Conservation (phyloP, 2,329 filamentous ascomycete genomes). For the Rhexocercosporidium sp. region DNA sequence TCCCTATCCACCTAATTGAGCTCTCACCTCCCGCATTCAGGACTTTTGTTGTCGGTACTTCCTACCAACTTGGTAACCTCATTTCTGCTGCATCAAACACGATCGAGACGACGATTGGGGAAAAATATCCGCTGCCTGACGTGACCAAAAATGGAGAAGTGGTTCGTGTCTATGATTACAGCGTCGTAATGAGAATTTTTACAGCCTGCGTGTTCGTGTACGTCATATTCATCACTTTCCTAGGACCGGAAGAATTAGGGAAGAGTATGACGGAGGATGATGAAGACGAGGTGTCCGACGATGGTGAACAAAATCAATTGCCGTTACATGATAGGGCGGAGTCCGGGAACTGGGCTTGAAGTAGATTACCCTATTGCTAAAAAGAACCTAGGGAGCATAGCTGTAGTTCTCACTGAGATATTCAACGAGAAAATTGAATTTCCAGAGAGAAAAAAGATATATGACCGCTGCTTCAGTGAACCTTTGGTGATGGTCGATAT, state of each 20-base stretch:
- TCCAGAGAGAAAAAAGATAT: too few relatives aligned
- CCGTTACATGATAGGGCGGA: not conserved
- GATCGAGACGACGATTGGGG: conserved; percentile 77
- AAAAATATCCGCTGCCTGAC: conserved; percentile 71
- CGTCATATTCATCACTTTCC: conserved; percentile 12
- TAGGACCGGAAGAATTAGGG: conserved; percentile 13
- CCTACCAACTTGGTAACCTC: conserved; percentile 79
- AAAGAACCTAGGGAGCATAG: too few relatives aligned
- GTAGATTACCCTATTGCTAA: too few relatives aligned
- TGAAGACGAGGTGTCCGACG: not conserved
- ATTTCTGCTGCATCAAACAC: conserved; percentile 74
- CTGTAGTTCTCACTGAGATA: too few relatives aligned
- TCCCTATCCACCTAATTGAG: conserved; percentile 77
- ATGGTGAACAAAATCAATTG: not conserved
- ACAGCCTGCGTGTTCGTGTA: conserved; percentile 9
- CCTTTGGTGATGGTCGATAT: too few relatives aligned
- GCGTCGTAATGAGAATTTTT: conserved; percentile 9
- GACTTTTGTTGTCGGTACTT: conserved; percentile 72
- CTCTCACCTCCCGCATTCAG: conserved; percentile 73
- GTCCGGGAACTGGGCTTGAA: not conserved
- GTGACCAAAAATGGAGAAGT: not conserved
- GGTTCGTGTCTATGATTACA: conserved; percentile 10
- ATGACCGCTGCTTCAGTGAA: too few relatives aligned
- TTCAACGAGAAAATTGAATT: too few relatives aligned
- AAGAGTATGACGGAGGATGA: conserved; percentile 15